Conservation (phyloP, 176 grass and related monocot species). For the Hsuehochloa calcarea region DNA sequence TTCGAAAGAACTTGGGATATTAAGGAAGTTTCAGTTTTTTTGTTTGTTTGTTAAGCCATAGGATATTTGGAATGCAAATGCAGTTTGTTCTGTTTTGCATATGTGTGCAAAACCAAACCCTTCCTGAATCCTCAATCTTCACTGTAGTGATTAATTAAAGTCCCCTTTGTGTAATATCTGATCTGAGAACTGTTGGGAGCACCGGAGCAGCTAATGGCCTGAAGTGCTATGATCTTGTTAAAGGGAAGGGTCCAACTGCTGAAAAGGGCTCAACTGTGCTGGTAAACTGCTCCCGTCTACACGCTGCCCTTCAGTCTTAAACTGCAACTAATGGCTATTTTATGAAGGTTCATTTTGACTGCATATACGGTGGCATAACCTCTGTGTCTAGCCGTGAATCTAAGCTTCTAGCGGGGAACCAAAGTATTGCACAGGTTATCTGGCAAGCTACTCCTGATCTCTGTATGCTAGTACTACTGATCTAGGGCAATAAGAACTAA, state of each 20-base stretch:
- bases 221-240: conserved; percentile 85
- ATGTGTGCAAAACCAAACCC: not conserved
- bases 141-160: not conserved
- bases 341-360: conserved; percentile 90
- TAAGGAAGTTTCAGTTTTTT: not conserved
- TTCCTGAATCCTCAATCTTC: not conserved
- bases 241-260: conserved; percentile 68
- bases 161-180: not conserved
- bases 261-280: conserved; percentile 72
- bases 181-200: conserved; percentile 26
- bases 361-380: conserved; percentile 75
- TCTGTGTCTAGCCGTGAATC: conserved; percentile 85
- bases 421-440: conserved; percentile 85
- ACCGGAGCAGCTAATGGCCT: conserved; percentile 78
- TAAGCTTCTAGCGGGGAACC: conserved; percentile 91
- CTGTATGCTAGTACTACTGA: not conserved
- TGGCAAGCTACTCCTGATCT: conserved; percentile 5
- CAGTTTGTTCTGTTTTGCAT: not conserved
- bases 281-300: conserved; percentile 32
- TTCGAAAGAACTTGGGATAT: not conserved
- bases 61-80: not conserved
- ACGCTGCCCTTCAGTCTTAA: not conserved
- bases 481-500: conserved; percentile 25
- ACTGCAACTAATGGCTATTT: not conserved
- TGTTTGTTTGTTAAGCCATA: not conserved